Evolutionary conservation across 225 moss, liverwort and hornwort genomes (phyloP), one percentile per base, ranked within the genome.

Genomic region (Sphagnum contortum): DNA sequence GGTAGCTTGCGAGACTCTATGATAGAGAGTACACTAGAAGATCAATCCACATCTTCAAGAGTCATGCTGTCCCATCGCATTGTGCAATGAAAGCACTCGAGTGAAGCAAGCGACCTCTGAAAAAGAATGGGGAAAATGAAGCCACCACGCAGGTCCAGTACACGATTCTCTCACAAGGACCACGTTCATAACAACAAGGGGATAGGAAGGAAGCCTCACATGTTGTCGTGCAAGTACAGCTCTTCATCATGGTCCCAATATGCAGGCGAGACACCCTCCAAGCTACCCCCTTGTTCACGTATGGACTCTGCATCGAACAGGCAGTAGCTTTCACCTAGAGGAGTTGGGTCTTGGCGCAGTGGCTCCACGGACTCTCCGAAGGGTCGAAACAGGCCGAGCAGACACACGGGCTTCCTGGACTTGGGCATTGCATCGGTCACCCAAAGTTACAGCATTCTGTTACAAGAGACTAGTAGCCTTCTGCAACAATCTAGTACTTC

Each of bases 161-260:
- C 29, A 29, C 29, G 29, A 29, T 29, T 29, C 29, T 29, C 29
- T 29, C 29, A 29, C 29, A 29, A 29, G 29, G 29, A 29, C 29
- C 29, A 1, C 29, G 29, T 29, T 29, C 0, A 29, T 29, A 29
- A 29, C 29, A 29, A n/a, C 49, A 59, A 57, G 12, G 45, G 44
- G 55, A 64, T 5, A 46, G 29, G 44, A 61, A 60, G 6, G 59
- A 12, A 50, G 57, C 11, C 64, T 57, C 57, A 85, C 85, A 80
- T 91, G 65, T 84, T 93, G 60, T 75, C 73, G 66, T 73, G 70
- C n/a, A 98, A 67, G 70, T 84, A 98, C 8, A 98, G 85, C 82
- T 98, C 98, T 72, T 98, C 90, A 50, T 98, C 98, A 64, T 93
- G 89, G 68, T 91, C 91, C 89, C 91, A 82, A 9, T 79, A 75